A percentile compares a stretch with the other conserved stretches of the same genome.
phyloP scores from a whole-genome alignment of 1,139 yeast genomes.

The Protomyces macrosporus region DNA sequence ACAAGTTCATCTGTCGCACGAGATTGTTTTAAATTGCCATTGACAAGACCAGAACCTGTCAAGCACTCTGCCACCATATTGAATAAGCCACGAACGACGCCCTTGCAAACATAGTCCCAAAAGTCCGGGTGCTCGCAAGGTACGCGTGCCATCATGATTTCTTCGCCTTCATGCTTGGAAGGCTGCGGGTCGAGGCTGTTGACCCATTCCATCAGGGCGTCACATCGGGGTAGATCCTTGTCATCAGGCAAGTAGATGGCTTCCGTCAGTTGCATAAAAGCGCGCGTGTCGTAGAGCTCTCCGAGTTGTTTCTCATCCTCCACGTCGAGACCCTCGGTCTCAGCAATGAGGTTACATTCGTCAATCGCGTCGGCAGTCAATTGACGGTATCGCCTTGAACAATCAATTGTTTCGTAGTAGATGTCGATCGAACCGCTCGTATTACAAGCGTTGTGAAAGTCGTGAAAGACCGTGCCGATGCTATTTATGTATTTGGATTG shows the following conservation, averaged over 20 bases:
- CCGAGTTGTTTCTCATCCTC: constrained; percentile 2
- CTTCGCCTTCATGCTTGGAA: constrained; percentile 32
- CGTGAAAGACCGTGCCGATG: constrained; percentile 1
- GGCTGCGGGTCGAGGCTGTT: constrained; percentile 34
- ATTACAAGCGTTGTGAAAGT: neutral
- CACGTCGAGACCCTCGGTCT: constrained; percentile 11
- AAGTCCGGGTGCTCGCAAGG: constrained; percentile 47
- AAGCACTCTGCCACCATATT: constrained; percentile 44
- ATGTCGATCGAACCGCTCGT: neutral
- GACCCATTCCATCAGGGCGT: constrained; percentile 32
- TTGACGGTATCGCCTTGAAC: neutral
- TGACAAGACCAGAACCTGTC: constrained; percentile 27
- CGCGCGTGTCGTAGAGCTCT: constrained; percentile 5
- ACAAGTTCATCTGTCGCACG: constrained; percentile 26
- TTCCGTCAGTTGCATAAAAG: constrained; percentile 23
- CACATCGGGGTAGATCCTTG: neutral
- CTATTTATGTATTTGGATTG: constrained; percentile 32
- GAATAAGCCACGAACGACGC: constrained; percentile 60
- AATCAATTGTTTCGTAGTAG: constrained; percentile 6
- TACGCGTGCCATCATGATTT: constrained; percentile 33
- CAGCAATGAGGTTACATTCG: constrained; percentile 4
- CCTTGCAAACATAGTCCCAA: constrained; percentile 59
- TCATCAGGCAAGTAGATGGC: constrained; percentile 24
- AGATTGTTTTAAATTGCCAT: constrained; percentile 26
- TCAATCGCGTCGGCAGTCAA: neutral